Evolutionary conservation across 2,329 filamentous ascomycete species (phyloP).

Genomic region (Blastomyces silverae): DNA sequence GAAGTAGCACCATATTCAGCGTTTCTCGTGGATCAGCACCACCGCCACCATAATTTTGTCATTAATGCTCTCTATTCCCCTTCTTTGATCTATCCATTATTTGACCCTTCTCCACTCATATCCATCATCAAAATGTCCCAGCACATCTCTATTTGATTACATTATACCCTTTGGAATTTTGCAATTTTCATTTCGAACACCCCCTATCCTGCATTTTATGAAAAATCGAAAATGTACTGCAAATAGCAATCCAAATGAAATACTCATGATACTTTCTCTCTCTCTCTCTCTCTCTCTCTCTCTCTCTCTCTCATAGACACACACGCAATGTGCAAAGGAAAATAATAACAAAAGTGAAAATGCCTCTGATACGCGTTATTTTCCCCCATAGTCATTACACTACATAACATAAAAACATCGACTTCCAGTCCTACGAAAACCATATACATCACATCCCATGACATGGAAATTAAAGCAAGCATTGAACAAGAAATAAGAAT

Average conservation of each 20-base stretch:
- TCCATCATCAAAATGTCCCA: not conserved
- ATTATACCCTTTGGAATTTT: not conserved
- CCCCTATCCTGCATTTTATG: not conserved
- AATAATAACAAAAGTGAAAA: not conserved
- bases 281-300: not conserved
- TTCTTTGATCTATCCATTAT: not conserved
- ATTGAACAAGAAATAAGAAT: not conserved
- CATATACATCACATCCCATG: not conserved
- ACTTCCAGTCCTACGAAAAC: not conserved
- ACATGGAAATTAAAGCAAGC: not conserved
- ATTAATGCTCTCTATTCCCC: not conserved
- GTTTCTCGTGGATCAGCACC: not conserved
- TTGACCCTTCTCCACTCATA: not conserved
- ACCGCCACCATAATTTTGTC: not conserved
- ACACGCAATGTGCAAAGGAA: not conserved
- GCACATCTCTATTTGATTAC: not conserved
- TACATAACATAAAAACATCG: not conserved
- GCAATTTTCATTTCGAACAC: not conserved
- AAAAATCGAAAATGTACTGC: not conserved
- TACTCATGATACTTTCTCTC: no score
- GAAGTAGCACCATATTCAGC: not conserved
- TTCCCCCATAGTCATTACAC: not conserved
- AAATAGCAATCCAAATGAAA: not conserved
- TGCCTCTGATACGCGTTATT: not conserved
- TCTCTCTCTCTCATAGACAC: not conserved